A percentile compares a stretch with the other conserved stretches of the same genome.
Evolutionary conservation across 768 basidiomycete genomes (phyloP).

Genomic region (Mycena leptocephala): DNA sequence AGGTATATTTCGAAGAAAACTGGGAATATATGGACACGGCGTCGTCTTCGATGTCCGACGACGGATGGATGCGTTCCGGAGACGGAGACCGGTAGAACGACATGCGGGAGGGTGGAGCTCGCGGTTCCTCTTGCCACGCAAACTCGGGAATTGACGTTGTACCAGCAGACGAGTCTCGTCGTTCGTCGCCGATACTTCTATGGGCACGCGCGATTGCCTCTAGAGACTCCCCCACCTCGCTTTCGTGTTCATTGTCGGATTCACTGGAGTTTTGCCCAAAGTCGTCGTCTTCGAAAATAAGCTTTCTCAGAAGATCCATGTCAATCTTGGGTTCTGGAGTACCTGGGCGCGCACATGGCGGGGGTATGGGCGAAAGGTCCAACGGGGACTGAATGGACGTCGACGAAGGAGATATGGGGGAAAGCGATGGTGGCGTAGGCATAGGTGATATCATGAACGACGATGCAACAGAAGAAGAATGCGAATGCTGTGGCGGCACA

Average conservation of each 20-base stretch:
- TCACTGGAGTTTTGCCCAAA: background rate
- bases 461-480: slow-evolving; percentile 19
- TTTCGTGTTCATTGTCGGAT: background rate
- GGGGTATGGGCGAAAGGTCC: background rate
- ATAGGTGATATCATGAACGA: slow-evolving; percentile 30
- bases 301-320: background rate
- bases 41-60: slow-evolving; percentile 27
- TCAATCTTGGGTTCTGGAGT: slow-evolving; percentile 26
- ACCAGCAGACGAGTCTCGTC: background rate
- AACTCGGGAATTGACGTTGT: slow-evolving; percentile 21
- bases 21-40: slow-evolving; percentile 29
- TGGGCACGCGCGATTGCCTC: background rate
- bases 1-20: slow-evolving; percentile 28
- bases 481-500: slow-evolving; percentile 14
- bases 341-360: background rate
- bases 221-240: background rate
- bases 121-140: slow-evolving; percentile 30
- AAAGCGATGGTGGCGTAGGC: slow-evolving; percentile 28
- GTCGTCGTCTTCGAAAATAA: background rate
- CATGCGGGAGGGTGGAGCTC: slow-evolving; percentile 27
- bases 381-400: background rate
- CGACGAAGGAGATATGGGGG: slow-evolving; percentile 9
- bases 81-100: slow-evolving; percentile 14
- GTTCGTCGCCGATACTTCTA: background rate
- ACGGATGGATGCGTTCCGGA: background rate